Base-by-base conservation (phyloP, 75 land plant genomes). In the Isoetes taiwanensis region DNA sequence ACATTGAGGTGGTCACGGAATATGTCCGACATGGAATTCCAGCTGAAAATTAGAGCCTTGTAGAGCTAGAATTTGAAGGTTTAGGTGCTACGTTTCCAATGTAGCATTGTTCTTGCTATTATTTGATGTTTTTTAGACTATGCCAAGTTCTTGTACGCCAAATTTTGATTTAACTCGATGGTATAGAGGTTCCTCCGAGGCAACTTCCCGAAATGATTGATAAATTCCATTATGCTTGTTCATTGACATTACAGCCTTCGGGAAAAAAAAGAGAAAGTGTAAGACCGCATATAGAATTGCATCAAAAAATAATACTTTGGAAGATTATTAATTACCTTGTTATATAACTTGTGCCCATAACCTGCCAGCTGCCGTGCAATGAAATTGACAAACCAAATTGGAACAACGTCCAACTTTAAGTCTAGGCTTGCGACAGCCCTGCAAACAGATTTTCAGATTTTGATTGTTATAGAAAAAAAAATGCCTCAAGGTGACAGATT, bases 301-400 rank as follows among this genome's bases (percentile, higher is more conserved):
- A 12, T 23, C 23, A 4, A 30, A 23, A 20, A 3, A 56, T 41
- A 2, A 1, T 17, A 56, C 2, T 21, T 3, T 32, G 14, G 17
- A 31, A 28, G 6, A 64, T 48, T 9, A 30, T 20, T 33, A 24
- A 1, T 53, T 32, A 91, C 97, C 89, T 91, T 83, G 61, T 80
- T 73, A 69, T 80, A 91, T 10, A 91, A 85, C 76, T 77, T 86
- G 65, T 76, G 76, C 30, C 97, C 97, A 77, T 58, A 78, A 16
- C 93, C 97, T n/a, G 77, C 73, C 21, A 91, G 80, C 66, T 91
- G 97, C 67, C 97, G 80, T 34, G 93, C 69, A 0, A 91, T 58
- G 59, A 91, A 91, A 57, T 91, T 91, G 62, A 91, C 83, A 12
- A 91, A 67, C 26, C 75, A 62, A 41, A 94, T 79, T 32, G 97